These are phyloP conservation scores for Solanum medicagineum DNA, from an alignment of 257 asterid species.

Conservation along the genomic window DNA sequence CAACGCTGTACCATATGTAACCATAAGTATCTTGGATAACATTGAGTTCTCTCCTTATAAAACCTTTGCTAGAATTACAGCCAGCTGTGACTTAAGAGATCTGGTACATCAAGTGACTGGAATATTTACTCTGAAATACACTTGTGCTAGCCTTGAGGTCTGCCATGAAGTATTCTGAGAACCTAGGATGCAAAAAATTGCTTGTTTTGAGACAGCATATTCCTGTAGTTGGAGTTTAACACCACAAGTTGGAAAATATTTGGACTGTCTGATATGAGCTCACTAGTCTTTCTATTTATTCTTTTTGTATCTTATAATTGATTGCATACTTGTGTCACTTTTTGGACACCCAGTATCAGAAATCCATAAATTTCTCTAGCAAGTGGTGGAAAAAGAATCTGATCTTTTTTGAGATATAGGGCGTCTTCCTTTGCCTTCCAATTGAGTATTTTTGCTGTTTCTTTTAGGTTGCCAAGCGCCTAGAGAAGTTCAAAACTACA, in stretches of 20 bases:
- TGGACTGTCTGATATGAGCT: background rate
- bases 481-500: constrained; percentile 95
- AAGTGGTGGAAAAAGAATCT: background rate
- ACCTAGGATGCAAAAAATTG: background rate
- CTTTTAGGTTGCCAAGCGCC: constrained; percentile 73
- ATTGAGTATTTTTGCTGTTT: background rate
- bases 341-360: background rate
- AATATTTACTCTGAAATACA: background rate
- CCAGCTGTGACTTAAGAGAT: background rate
- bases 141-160: background rate
- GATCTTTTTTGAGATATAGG: background rate
- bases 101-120: background rate
- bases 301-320: background rate
- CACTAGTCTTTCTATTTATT: background rate
- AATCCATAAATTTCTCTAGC: background rate
- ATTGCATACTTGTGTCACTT: background rate
- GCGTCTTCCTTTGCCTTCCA: background rate
- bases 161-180: background rate
- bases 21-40: background rate
- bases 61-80: background rate
- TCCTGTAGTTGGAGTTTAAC: background rate
- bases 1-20: background rate
- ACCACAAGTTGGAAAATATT: background rate
- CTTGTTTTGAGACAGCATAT: background rate
- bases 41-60: background rate